Percentiles rank a stretch among this genome's conserved stretches.
These are phyloP conservation scores for Colletotrichum sp. DNA, from an alignment of 2,329 filamentous ascomycete species.

Conservation along the genomic window DNA sequence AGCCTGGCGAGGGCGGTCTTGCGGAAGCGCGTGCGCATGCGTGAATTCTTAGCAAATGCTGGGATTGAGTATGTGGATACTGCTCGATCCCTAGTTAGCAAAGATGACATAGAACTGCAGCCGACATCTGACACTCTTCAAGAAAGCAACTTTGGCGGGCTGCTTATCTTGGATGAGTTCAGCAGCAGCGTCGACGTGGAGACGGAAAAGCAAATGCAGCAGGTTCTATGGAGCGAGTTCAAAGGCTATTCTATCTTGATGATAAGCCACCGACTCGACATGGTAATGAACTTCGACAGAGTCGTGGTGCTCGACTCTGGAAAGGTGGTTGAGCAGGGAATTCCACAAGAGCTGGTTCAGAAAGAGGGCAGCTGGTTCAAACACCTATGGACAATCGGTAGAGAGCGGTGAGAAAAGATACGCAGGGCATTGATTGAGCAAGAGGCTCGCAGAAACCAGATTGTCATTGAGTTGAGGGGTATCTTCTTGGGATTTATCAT, in stretches of 20 bases:
- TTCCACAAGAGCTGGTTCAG: not conserved
- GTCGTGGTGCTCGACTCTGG: conserved; percentile 49
- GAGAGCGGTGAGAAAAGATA: not conserved
- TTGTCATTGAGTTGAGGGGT: not conserved
- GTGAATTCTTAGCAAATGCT: not conserved
- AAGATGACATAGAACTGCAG: not conserved
- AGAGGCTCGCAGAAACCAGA: not conserved
- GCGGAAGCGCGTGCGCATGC: not conserved
- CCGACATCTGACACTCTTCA: not conserved
- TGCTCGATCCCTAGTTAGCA: not conserved
- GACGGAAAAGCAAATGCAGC: conserved; percentile 31
- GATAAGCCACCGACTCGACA: conserved; percentile 41
- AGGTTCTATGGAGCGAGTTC: conserved; percentile 24
- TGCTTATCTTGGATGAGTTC: conserved; percentile 37
- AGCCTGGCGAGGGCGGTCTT: conserved; percentile 8
- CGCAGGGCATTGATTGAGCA: not conserved
- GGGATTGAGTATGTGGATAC: not conserved
- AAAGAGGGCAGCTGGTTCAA: not conserved
- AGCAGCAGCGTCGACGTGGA: conserved; percentile 36
- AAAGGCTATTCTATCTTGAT: conserved; percentile 38
- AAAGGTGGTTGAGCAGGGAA: conserved; percentile 36
- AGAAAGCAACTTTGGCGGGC: conserved; percentile 33
- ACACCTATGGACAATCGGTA: not conserved
- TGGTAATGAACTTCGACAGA: conserved; percentile 51
- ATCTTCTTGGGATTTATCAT: not conserved